These are phyloP conservation scores for Teratosphaeria zuluensis DNA, from an alignment of 2,329 filamentous ascomycete genomes.

Conservation along the genomic window DNA sequence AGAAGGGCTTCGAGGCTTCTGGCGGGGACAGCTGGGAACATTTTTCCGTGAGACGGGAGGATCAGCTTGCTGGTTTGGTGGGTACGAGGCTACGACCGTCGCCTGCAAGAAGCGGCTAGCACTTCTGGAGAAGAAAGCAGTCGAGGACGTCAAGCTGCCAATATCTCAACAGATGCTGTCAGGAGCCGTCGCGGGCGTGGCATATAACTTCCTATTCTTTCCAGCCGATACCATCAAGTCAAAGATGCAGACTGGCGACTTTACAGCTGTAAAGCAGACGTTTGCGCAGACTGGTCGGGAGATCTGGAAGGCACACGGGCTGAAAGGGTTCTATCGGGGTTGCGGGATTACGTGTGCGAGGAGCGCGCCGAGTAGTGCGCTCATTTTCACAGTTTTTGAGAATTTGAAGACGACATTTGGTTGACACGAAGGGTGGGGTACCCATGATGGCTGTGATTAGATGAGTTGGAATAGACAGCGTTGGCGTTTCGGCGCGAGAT, in stretches of 20 bases:
- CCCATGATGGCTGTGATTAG: not conserved
- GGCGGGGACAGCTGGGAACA: slow-evolving; percentile 89
- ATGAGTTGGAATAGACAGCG: not conserved
- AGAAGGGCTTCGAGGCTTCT: slow-evolving; percentile 78
- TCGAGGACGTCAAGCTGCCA: slow-evolving; percentile 45
- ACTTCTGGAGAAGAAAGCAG: slow-evolving; percentile 23
- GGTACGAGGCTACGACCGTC: slow-evolving; percentile 65
- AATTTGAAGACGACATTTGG: slow-evolving; percentile 61
- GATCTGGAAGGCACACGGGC: slow-evolving; percentile 72
- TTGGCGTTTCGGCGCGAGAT: not conserved
- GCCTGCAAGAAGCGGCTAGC: slow-evolving; percentile 51
- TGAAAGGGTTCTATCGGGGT: slow-evolving; percentile 81
- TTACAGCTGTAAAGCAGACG: slow-evolving; percentile 48
- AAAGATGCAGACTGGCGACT: slow-evolving; percentile 81
- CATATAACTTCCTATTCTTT: slow-evolving; percentile 96
- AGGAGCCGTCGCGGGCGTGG: slow-evolving; percentile 79
- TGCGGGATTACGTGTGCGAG: slow-evolving; percentile 87
- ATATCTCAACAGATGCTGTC: slow-evolving; percentile 81
- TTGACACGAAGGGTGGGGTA: not conserved
- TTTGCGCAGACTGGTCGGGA: slow-evolving; percentile 64
- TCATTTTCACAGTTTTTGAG: slow-evolving; percentile 95
- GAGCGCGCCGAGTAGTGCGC: slow-evolving; percentile 88
- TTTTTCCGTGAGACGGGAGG: slow-evolving; percentile 90
- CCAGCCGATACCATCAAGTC: slow-evolving; percentile 97
- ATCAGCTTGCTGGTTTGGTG: slow-evolving; percentile 88